Percentiles rank a stretch among this genome's conserved stretches.
phyloP scores from a whole-genome alignment of 2,329 filamentous ascomycete species.

The Aspergillus sp. region DNA sequence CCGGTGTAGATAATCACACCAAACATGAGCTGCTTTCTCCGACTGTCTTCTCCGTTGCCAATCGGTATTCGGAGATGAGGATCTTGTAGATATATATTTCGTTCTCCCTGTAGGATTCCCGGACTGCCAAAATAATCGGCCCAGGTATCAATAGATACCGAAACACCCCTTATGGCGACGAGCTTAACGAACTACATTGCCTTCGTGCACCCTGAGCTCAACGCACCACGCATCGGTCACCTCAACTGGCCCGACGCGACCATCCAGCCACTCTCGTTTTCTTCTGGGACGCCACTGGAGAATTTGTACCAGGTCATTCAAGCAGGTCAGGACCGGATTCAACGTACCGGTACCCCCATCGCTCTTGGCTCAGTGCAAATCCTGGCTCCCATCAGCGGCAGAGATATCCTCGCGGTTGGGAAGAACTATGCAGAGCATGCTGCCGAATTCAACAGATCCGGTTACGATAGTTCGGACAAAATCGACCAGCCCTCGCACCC shows the following conservation, averaged over 20 bases:
- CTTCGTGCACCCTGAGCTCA: neutral
- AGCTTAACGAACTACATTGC: neutral
- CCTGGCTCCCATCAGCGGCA: slow-evolving; percentile 40
- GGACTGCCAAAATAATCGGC: too few relatives aligned
- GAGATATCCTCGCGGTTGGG: slow-evolving; percentile 49
- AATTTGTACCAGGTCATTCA: neutral
- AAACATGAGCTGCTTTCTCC: neutral
- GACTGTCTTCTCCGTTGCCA: neutral
- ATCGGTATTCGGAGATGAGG: neutral
- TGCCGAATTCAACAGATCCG: slow-evolving; percentile 49
- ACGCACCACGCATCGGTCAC: neutral
- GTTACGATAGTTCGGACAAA: slow-evolving; percentile 50
- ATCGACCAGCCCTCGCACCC: slow-evolving; percentile 45
- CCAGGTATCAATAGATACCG: too few relatives aligned
- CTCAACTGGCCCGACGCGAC: neutral
- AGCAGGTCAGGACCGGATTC: neutral
- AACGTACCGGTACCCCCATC: neutral
- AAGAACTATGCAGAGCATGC: slow-evolving; percentile 53
- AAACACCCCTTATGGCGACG: neutral
- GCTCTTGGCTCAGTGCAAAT: slow-evolving; percentile 19
- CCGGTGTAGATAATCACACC: too few relatives aligned
- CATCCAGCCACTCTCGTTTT: neutral
- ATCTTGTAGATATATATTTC: neutral
- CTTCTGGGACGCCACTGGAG: neutral
- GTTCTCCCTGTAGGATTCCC: too few relatives aligned